Conservation (phyloP, 2,329 filamentous ascomycete genomes). For the Apiospora kogelbergensis region DNA sequence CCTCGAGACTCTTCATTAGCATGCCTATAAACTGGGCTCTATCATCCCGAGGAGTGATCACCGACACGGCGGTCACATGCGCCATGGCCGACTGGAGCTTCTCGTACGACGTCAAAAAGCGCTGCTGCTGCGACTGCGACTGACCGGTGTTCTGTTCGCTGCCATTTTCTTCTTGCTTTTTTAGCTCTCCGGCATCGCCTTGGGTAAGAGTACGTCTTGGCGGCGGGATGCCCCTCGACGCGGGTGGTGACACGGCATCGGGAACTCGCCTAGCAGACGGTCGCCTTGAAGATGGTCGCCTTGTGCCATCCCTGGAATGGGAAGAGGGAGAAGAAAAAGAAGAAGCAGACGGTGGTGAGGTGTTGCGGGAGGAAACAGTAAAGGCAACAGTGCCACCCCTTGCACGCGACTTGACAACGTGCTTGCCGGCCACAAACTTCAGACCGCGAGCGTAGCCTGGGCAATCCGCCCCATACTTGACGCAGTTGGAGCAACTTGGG, state of each 20-base stretch:
- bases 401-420: constrained; percentile 14
- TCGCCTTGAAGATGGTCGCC: not conserved
- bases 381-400: not conserved
- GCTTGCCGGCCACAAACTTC: constrained; percentile 17
- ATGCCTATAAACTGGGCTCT: constrained; percentile 11
- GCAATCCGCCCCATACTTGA: constrained; percentile 13
- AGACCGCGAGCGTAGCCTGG: constrained; percentile 13
- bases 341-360: not conserved
- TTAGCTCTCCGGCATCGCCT: not conserved
- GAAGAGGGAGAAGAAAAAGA: not conserved
- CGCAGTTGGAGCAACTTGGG: constrained; percentile 12
- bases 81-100: constrained; percentile 7
- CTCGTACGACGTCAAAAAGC: not conserved
- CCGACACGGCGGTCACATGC: not conserved
- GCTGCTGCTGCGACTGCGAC: not conserved
- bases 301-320: not conserved
- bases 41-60: not conserved
- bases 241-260: constrained; percentile 5
- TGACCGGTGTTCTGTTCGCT: not conserved
- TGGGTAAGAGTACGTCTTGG: not conserved
- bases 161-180: not conserved
- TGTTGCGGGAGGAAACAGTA: not conserved
- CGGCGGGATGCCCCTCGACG: not conserved
- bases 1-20: constrained; percentile 4
- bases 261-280: not conserved